Evolutionary conservation across 169 alveolate species (phyloP).

Genomic region (Plasmodium cynomolgi): DNA sequence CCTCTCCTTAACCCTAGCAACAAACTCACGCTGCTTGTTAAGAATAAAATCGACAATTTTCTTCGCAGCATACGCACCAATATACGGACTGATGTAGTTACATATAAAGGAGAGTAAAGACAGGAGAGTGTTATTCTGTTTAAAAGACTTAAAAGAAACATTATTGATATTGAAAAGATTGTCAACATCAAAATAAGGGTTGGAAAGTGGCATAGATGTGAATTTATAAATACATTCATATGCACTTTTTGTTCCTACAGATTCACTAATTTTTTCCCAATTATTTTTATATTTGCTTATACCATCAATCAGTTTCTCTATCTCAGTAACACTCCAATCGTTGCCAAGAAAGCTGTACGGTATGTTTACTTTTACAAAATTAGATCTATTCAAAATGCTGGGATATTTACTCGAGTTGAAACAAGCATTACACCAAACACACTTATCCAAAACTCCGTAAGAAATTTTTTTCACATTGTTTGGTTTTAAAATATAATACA

Average conservation of each 20-base stretch:
- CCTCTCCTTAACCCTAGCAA: neutral
- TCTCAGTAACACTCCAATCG: conserved; percentile 38
- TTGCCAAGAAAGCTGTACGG: conserved; percentile 9
- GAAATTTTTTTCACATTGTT: conserved; percentile 54
- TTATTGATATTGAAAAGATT: conserved; percentile 18
- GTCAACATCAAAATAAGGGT: conserved; percentile 58
- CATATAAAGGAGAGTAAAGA: conserved; percentile 64
- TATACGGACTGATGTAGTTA: conserved; percentile 60
- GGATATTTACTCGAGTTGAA: conserved; percentile 50
- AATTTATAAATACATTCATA: conserved; percentile 67
- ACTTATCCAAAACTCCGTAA: conserved; percentile 55
- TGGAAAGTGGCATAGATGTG: conserved; percentile 64
- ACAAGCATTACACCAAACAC: conserved; percentile 56
- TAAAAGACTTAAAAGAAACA: conserved; percentile 25
- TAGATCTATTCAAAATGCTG: conserved; percentile 31
- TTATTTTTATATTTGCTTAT: conserved; percentile 45
- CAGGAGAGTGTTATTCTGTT: conserved; percentile 54
- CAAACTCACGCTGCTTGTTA: conserved; percentile 12
- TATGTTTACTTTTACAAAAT: conserved; percentile 56
- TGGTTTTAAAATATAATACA: conserved; percentile 49
- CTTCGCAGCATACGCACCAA: conserved; percentile 73
- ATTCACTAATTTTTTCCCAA: conserved; percentile 57
- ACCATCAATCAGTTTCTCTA: conserved; percentile 51
- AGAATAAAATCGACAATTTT: conserved; percentile 53
- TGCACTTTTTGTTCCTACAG: conserved; percentile 31